Evolutionary conservation across 345 rosid genomes (phyloP).

Genomic region (Garcia nutans): DNA sequence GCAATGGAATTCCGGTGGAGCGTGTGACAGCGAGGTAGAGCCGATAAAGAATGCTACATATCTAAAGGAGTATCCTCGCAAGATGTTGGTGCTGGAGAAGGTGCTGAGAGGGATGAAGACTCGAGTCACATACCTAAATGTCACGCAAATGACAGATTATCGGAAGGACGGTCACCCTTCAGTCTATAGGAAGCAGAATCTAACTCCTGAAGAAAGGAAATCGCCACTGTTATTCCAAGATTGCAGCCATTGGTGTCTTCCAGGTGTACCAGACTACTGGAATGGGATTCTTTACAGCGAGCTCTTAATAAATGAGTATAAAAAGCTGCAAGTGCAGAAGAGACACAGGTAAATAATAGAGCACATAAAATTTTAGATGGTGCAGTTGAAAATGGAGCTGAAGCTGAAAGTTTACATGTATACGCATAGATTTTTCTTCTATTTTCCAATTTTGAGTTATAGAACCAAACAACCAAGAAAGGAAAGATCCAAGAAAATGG

Average conservation of each 20-base stretch:
- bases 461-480: conserved; percentile 15
- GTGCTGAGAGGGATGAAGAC: conserved; percentile 76
- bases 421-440: conserved; percentile 13
- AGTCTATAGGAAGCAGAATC: conserved; percentile 58
- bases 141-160: conserved; percentile 79
- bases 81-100: conserved; percentile 76
- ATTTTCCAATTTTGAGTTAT: conserved; percentile 14
- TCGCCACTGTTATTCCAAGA: conserved; percentile 69
- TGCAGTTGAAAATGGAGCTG: not conserved
- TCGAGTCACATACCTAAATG: conserved; percentile 74
- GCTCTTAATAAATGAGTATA: conserved; percentile 53
- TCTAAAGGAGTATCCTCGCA: conserved; percentile 60
- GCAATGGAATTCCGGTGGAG: conserved; percentile 98
- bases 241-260: conserved; percentile 99
- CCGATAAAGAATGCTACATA: conserved; percentile 81
- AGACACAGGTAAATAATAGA: conserved; percentile 34
- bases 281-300: conserved; percentile 82
- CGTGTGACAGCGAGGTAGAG: conserved; percentile 74
- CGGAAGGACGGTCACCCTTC: conserved; percentile 97
- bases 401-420: conserved; percentile 7
- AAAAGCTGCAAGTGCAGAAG: conserved; percentile 41
- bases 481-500: conserved; percentile 16
- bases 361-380: not conserved
- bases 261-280: conserved; percentile 95
- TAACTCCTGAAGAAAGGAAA: conserved; percentile 45